Base-by-base conservation (phyloP, 768 basidiomycete genomes). In the Pisolithus microcarpus region DNA sequence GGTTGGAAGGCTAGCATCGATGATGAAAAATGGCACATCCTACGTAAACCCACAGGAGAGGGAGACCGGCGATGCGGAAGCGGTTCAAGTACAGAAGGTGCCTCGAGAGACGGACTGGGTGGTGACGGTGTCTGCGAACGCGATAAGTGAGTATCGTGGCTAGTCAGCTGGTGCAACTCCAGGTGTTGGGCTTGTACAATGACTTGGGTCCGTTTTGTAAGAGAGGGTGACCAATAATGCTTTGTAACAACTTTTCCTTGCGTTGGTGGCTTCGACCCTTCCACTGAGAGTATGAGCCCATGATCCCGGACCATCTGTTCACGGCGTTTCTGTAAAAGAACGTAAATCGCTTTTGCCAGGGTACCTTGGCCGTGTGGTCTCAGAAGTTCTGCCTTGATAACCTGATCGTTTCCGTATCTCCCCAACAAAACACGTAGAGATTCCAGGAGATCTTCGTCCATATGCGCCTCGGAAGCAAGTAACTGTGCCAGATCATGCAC, bases 291-390 rank as follows among this genome's bases (percentile, higher is more conserved):
- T 48, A 75, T 67, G 46, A 71, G 75, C n/a, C 74, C 76, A 59
- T 78, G 73, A 43, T 80, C 76, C 59, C 79, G 72, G 58, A 81
- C 69, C 1, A 71, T 71, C 50, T 79, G 80, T 58, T 90, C 84
- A 52, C 87, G 80, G 60, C 91, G 87, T 65, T 79, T 79, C 38
- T 79, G 73, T 18, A 95, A 77, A 36, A 95, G 77, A 62, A 85
- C 91, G 63, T 93, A 95, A 66, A 93, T 92, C 0, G 87, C 88
- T 64, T 94, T 94, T 9, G 89, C 86, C 53, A 89, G 78, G 8
- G 80, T 78, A 11, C 86, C 87, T 47, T 78, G 71, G 18, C 84
- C 87, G 16, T 77, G 74, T 10, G 85, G 82, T 26, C 84, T 79
- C 55, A 87, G 78, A 6, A 91, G 72, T 59, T 90, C 87, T 21